Evolutionary conservation across 2,329 filamentous ascomycete genomes (phyloP).

Genomic region (Cyclaneusma minus): DNA sequence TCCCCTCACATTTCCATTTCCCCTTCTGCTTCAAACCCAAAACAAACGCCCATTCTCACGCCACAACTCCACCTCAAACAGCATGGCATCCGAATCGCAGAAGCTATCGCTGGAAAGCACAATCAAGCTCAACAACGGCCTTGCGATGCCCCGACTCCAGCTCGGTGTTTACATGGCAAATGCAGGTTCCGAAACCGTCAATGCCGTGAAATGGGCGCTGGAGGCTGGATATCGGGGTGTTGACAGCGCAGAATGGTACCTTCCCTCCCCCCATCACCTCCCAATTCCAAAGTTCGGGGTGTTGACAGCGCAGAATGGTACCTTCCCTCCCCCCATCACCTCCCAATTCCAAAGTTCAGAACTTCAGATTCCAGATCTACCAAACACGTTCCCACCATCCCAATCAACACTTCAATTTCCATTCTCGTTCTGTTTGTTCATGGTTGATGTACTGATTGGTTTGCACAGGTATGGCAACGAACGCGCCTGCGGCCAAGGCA

Average conservation of each 20-base stretch:
- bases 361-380: constrained; percentile 1
- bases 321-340: no score
- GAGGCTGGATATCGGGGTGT: constrained; percentile 34
- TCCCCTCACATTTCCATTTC: no score
- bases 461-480: constrained; percentile 64
- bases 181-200: constrained; percentile 41
- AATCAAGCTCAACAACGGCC: constrained; percentile 44
- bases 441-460: constrained; percentile 47
- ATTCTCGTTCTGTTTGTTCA: constrained; percentile 14
- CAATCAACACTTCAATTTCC: background rate
- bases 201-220: constrained; percentile 41
- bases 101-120: constrained; percentile 16
- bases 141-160: constrained; percentile 55
- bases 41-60: no score
- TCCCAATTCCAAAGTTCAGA: constrained; percentile 11
- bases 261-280: no score
- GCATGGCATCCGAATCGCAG: no score
- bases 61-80: no score
- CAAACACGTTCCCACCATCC: constrained; percentile 7
- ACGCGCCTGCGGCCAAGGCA: constrained; percentile 48
- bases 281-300: constrained; percentile 18
- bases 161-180: constrained; percentile 62
- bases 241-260: constrained; percentile 38
- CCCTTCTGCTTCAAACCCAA: no score
- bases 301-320: constrained; percentile 40